A percentile compares a stretch with the other conserved stretches of the same genome.
These are phyloP conservation scores for Odontarrhena argentea DNA, from an alignment of 345 rosid species.

Conservation along the genomic window DNA sequence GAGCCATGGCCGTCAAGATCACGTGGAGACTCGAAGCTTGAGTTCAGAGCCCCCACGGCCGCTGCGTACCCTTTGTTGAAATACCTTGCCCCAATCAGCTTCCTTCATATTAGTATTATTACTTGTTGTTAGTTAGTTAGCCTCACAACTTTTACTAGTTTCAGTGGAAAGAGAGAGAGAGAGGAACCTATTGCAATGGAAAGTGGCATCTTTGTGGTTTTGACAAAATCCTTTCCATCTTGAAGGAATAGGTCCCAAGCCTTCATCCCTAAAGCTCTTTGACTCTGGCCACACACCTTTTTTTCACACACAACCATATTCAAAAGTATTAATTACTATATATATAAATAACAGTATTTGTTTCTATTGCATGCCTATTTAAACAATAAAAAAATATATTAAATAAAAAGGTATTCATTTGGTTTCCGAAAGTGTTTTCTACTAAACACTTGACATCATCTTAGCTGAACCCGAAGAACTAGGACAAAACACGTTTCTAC, in stretches of 20 bases:
- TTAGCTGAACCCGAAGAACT: background rate
- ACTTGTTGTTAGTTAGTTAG: background rate
- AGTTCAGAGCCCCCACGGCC: conserved; percentile 50
- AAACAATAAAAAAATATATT: too few species aligned
- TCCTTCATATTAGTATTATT: conserved; percentile 46
- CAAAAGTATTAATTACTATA: background rate
- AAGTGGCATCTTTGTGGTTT: conserved; percentile 52
- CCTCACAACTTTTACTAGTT: too few species aligned
- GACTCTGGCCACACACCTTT: conserved; percentile 98
- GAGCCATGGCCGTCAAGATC: conserved; percentile 85
- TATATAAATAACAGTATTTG: too few species aligned
- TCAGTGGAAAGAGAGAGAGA: conserved; percentile 1
- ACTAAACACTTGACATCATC: background rate
- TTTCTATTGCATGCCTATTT: too few species aligned
- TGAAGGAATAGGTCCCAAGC: conserved; percentile 79
- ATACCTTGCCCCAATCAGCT: conserved; percentile 67
- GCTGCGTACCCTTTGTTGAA: conserved; percentile 53
- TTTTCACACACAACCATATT: background rate
- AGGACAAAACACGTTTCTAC: background rate
- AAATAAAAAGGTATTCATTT: too few species aligned
- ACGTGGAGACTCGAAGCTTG: conserved; percentile 60
- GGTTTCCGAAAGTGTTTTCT: background rate
- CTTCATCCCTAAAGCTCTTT: conserved; percentile 77
- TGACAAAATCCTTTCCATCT: conserved; percentile 84
- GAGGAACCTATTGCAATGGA: conserved; percentile 75